phyloP scores from a whole-genome alignment of 768 basidiomycete genomes.

The Auricularia sp. region DNA sequence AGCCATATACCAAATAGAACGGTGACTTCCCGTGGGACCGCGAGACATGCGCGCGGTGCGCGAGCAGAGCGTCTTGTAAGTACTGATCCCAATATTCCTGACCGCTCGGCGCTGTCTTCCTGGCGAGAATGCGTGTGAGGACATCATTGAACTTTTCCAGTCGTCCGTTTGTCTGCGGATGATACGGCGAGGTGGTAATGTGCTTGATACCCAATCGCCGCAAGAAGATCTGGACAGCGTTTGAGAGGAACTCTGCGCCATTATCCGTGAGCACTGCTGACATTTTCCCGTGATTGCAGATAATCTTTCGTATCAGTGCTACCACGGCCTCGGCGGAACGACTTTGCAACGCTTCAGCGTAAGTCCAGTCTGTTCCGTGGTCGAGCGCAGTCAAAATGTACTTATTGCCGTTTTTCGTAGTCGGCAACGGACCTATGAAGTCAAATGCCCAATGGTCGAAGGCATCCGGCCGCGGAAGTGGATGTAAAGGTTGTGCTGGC shows the following conservation, averaged over 20 bases:
- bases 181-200: conserved; percentile 11
- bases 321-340: conserved; percentile 2
- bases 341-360: conserved; percentile 8
- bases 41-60: conserved; percentile 12
- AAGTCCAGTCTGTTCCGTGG: not conserved
- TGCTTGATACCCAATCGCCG: conserved; percentile 10
- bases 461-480: conserved; percentile 13
- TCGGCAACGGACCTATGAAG: conserved; percentile 14
- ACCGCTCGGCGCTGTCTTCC: conserved; percentile 6
- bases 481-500: conserved; percentile 12
- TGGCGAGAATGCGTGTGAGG: conserved; percentile 11
- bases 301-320: conserved; percentile 7
- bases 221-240: conserved; percentile 1
- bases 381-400: conserved; percentile 15
- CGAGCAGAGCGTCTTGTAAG: conserved; percentile 13
- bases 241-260: conserved; percentile 16
- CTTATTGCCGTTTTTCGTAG: conserved; percentile 11
- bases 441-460: conserved; percentile 15
- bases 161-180: not conserved
- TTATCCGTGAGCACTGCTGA: conserved; percentile 14
- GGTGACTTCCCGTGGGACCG: conserved; percentile 10
- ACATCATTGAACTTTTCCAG: not conserved
- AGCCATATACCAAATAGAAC: conserved; percentile 13
- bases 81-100: conserved; percentile 11
- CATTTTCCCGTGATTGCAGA: conserved; percentile 11